phyloP scores from a whole-genome alignment of 345 rosid species.

The Dovyalis caffra region DNA sequence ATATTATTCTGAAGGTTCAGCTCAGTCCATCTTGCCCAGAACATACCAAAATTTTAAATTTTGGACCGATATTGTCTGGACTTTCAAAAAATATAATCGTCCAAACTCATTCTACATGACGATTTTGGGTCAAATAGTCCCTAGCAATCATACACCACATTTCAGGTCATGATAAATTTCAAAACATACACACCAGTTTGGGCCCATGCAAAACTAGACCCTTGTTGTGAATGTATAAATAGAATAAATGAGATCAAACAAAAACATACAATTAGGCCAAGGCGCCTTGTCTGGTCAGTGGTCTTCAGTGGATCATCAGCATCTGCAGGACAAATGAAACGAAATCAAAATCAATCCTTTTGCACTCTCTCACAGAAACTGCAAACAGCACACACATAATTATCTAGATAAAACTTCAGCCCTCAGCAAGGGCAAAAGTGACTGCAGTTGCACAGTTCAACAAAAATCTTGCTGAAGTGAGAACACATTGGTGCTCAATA shows the following conservation, averaged over 20 bases:
- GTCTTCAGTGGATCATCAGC: slow-evolving; percentile 94
- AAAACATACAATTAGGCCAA: slow-evolving; percentile 76
- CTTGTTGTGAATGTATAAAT: background rate
- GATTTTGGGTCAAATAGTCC: background rate
- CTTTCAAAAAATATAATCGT: too few relatives aligned
- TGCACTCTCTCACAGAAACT: background rate
- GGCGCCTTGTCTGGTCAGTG: slow-evolving; percentile 88
- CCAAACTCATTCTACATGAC: too few relatives aligned
- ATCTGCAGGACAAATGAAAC: slow-evolving; percentile 43
- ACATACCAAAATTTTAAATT: too few relatives aligned
- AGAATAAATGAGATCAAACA: background rate
- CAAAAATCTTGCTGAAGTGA: background rate
- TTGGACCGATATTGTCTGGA: too few relatives aligned
- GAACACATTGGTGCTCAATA: background rate
- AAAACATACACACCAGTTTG: background rate
- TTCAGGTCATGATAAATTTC: background rate
- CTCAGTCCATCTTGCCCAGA: too few relatives aligned
- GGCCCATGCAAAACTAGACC: background rate
- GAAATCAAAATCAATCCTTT: background rate
- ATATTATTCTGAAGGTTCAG: too few relatives aligned
- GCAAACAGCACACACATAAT: background rate
- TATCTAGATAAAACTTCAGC: background rate
- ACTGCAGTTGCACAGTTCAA: background rate
- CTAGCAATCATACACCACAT: background rate
- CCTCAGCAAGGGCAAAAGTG: background rate